Conservation (phyloP, 371 early-diverging fungal species). For the Saksenaea vasiformis region DNA sequence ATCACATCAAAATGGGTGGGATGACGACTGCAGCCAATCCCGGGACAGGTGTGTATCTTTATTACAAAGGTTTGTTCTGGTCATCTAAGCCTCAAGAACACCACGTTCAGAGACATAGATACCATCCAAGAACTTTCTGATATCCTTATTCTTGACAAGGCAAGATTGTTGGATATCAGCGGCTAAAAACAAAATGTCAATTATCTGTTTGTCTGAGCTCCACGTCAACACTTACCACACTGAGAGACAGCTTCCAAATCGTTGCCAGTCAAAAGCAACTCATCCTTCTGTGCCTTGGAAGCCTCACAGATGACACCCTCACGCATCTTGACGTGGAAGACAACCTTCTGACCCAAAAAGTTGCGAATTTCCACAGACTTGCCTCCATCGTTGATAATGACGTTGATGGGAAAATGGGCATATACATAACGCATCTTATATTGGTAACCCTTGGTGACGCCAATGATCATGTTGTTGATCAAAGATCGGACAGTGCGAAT, state of each 20-base stretch:
- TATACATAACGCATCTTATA: constrained; percentile 99
- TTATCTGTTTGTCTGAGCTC: background rate
- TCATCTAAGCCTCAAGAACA: constrained; percentile 31
- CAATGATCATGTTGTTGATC: constrained; percentile 98
- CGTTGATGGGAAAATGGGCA: constrained; percentile 99
- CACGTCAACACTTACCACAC: constrained; percentile 55
- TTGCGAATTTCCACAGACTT: constrained; percentile 96
- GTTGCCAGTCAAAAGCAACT: constrained; percentile 94
- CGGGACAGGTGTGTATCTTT: constrained; percentile 49
- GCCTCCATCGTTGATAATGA: constrained; percentile 83
- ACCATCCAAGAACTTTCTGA: constrained; percentile 99
- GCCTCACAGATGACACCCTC: constrained; percentile 87
- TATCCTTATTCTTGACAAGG: constrained; percentile 88
- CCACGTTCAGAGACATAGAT: constrained; percentile 93
- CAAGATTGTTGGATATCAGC: constrained; percentile 78
- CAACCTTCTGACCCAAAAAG: constrained; percentile 98
- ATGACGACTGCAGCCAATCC: constrained; percentile 51
- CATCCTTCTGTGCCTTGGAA: constrained; percentile 94
- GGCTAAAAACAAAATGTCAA: constrained; percentile 32
- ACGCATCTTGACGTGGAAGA: constrained; percentile 87
- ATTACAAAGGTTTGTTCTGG: constrained; percentile 18
- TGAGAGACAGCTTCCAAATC: constrained; percentile 97
- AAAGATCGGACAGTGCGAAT: constrained; percentile 97
- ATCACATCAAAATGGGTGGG: constrained; percentile 33
- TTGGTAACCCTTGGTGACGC: constrained; percentile 99